Base-by-base conservation (phyloP, 176 grass and related monocot genomes). In the Melocanna baccifera region DNA sequence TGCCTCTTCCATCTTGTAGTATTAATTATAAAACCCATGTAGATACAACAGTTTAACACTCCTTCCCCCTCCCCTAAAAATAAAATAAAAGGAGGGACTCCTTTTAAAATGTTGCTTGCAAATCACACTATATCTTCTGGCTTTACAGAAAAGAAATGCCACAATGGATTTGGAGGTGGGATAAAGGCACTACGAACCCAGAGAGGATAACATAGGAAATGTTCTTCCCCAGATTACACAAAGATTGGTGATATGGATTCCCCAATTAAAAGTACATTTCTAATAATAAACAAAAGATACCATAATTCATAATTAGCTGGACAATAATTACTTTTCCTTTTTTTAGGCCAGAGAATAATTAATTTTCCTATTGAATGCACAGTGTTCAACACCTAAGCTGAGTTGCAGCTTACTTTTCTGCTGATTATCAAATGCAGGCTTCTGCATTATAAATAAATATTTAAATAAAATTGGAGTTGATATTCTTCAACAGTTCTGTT, bases 121-220 rank as follows among this genome's bases (percentile, higher is more conserved):
- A 50, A 69, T 70, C 72, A 82, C 30, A 77, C 51, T 30, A 28
- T 70, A 70, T 87, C 86, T 76, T 40, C 53, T 88, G 34, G 4
- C 79, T 88, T 83, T 71, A 51, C 53, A 62, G 16, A 77, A 88
- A 81, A 83, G 72, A 88, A 71, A 40, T 42, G 55, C 1, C 29
- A 22, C 26, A 12, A 18, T 77, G 23, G 86, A 71, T 88, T 71
- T 53, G 72, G 79, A 77, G 30, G 80, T 63, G 64, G 42, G 53
- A 62, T 32, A 71, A 62, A 82, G 71, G 80, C 28, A 34, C 29
- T 62, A 53, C 52, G 53, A 51, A 71, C 41, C 26, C 40, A 78
- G 13, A 50, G 64, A 66, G 26, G 52, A 43, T 71, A 63, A 43
- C 32, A 77, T 40, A 77, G 4, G 16, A 71, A 71, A 77, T 25